Evolutionary conservation across 1,284 basidiomycete genomes (phyloP).

Genomic region (Cutaneotrichosporon sp.): DNA sequence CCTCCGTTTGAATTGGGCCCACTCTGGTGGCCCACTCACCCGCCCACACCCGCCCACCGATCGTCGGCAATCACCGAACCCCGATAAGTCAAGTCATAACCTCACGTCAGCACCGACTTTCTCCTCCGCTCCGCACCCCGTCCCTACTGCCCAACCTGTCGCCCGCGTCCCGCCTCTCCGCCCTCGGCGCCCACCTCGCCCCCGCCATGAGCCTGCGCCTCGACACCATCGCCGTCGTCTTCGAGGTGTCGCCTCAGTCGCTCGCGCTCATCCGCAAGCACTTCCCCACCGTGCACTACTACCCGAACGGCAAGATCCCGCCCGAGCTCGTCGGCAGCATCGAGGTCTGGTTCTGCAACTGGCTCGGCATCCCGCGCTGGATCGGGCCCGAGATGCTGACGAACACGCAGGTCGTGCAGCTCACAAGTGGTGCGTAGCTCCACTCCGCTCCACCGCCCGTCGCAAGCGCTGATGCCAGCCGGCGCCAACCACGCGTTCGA

Average conservation of each 20-base stretch:
- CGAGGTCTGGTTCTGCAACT: conserved; percentile 39
- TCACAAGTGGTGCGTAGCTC: conserved; percentile 36
- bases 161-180: neutral
- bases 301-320: conserved; percentile 29
- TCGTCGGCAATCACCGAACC: neutral
- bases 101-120: neutral
- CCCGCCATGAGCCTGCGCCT: neutral
- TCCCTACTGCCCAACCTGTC: neutral
- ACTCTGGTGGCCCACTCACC: no score
- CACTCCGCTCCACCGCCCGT: neutral
- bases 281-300: conserved; percentile 42
- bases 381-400: conserved; percentile 29
- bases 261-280: conserved; percentile 28
- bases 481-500: conserved; percentile 42
- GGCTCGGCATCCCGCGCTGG: conserved; percentile 29
- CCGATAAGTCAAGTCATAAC: neutral
- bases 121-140: no score
- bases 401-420: conserved; percentile 41
- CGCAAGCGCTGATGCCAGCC: conserved; percentile 19
- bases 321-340: conserved; percentile 26
- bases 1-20: no score
- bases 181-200: neutral
- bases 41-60: no score
- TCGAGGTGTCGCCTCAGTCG: conserved; percentile 27
- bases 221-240: conserved; percentile 8